phyloP scores from a whole-genome alignment of 2,329 filamentous ascomycete genomes.

The Acrodontium crateriforme region DNA sequence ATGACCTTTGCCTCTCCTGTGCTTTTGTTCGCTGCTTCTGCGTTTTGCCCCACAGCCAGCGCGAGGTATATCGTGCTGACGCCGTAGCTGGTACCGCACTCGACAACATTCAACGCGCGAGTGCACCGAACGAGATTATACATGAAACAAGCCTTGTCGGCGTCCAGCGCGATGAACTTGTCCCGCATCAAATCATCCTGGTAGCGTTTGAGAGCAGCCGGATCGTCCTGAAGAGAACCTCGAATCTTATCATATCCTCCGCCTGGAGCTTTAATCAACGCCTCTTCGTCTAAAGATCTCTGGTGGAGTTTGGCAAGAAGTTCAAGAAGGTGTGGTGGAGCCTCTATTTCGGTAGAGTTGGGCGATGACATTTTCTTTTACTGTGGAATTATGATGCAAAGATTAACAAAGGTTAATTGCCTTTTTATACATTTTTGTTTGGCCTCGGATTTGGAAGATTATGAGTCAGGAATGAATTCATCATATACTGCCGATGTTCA shows the following conservation, averaged over 20 bases:
- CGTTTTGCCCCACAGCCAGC: slow-evolving; percentile 40
- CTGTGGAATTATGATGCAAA: too few relatives aligned
- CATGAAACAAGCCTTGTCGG: slow-evolving; percentile 43
- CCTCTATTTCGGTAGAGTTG: too few relatives aligned
- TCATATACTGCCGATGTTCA: too few relatives aligned
- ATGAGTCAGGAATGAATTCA: too few relatives aligned
- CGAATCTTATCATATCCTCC: slow-evolving; percentile 1
- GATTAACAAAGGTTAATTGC: too few relatives aligned
- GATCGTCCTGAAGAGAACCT: too few relatives aligned
- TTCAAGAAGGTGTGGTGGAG: slow-evolving; percentile 1
- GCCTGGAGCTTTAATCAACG: neutral
- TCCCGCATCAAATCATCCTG: slow-evolving; percentile 27
- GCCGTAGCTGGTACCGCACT: slow-evolving; percentile 49
- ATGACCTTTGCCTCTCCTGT: slow-evolving; percentile 33
- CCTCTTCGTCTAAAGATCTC: slow-evolving; percentile 3
- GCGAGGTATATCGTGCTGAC: slow-evolving; percentile 50
- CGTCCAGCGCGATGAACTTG: slow-evolving; percentile 46
- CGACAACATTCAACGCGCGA: slow-evolving; percentile 39
- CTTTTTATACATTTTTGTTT: too few relatives aligned
- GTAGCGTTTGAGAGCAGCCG: neutral
- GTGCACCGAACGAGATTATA: slow-evolving; percentile 40
- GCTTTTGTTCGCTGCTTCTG: slow-evolving; percentile 12
- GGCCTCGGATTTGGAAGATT: too few relatives aligned
- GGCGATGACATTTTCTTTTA: too few relatives aligned
- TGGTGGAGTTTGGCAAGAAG: slow-evolving; percentile 3